These are phyloP conservation scores for Beauveria brongniartii DNA, from an alignment of 2,329 filamentous ascomycete genomes.

Conservation along the genomic window DNA sequence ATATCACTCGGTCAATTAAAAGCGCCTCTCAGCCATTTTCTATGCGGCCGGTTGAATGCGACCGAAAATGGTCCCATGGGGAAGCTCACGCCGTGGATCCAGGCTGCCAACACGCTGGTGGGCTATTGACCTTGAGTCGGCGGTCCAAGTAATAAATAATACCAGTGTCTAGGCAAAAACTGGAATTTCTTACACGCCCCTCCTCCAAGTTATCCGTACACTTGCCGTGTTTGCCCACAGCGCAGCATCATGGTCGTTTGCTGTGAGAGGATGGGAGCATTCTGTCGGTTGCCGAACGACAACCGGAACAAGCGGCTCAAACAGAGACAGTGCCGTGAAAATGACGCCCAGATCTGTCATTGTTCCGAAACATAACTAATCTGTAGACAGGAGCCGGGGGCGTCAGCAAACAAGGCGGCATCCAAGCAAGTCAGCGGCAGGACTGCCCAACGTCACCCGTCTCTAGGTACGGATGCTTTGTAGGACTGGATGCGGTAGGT, in stretches of 20 bases:
- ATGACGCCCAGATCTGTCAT: not conserved
- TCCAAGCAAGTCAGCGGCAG: not conserved
- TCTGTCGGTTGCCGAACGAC: not conserved
- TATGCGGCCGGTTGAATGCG: not conserved
- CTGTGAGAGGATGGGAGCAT: too few relatives aligned
- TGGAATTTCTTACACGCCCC: too few relatives aligned
- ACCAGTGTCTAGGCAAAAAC: too few relatives aligned
- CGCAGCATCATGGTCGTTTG: not conserved
- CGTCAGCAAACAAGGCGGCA: not conserved
- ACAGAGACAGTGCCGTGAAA: not conserved
- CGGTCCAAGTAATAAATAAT: not conserved
- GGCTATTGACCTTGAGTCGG: not conserved
- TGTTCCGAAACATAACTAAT: not conserved
- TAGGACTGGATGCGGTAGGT: not conserved
- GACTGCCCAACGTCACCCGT: not conserved
- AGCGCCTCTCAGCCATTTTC: conserved; percentile 8
- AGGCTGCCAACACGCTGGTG: not conserved
- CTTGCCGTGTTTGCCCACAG: not conserved
- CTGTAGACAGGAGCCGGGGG: not conserved
- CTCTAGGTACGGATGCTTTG: not conserved
- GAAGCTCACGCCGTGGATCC: not conserved
- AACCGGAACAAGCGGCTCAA: not conserved
- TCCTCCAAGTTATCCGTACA: too few relatives aligned
- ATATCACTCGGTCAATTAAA: conserved; percentile 6
- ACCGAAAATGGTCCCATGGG: conserved; percentile 6